A percentile compares a stretch with the other conserved stretches of the same genome.
Conservation (phyloP, 345 rosid species). For the Melastoma malabathricum region DNA sequence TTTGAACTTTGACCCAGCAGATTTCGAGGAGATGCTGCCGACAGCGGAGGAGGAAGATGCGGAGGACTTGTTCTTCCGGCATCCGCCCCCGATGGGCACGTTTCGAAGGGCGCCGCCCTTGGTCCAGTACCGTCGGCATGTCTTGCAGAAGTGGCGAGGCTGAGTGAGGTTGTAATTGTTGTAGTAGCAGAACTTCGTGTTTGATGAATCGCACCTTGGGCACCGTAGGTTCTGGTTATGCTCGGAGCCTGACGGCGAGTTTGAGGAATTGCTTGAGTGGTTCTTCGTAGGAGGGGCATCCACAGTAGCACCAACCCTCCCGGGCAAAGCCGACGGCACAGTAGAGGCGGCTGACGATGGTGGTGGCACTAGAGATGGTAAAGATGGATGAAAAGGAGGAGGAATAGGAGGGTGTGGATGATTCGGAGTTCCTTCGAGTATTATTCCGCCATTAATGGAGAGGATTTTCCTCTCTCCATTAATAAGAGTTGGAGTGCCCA, state of each 20-base stretch:
- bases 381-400: slow-evolving; percentile 10
- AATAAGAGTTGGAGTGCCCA: slow-evolving; percentile 32
- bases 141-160: slow-evolving; percentile 83
- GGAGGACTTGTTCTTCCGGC: slow-evolving; percentile 50
- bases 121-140: slow-evolving; percentile 83
- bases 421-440: slow-evolving; percentile 26
- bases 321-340: slow-evolving; percentile 7
- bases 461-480: slow-evolving; percentile 26
- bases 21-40: slow-evolving; percentile 8
- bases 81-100: slow-evolving; percentile 72
- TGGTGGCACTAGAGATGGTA: slow-evolving; percentile 15
- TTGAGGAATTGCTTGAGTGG: slow-evolving; percentile 12
- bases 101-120: slow-evolving; percentile 66
- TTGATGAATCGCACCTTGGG: slow-evolving; percentile 59
- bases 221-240: slow-evolving; percentile 40
- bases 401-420: background rate
- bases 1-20: slow-evolving; percentile 27
- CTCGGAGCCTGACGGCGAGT: slow-evolving; percentile 3
- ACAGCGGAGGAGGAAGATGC: slow-evolving; percentile 15
- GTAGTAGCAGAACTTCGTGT: slow-evolving; percentile 76
- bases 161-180: slow-evolving; percentile 76
- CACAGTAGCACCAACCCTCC: slow-evolving; percentile 4
- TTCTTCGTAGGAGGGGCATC: slow-evolving; percentile 6
- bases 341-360: slow-evolving; percentile 18
- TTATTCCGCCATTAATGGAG: slow-evolving; percentile 19